Base-by-base conservation (phyloP, 2,329 filamentous ascomycete species). In the Bertia moriformis region DNA sequence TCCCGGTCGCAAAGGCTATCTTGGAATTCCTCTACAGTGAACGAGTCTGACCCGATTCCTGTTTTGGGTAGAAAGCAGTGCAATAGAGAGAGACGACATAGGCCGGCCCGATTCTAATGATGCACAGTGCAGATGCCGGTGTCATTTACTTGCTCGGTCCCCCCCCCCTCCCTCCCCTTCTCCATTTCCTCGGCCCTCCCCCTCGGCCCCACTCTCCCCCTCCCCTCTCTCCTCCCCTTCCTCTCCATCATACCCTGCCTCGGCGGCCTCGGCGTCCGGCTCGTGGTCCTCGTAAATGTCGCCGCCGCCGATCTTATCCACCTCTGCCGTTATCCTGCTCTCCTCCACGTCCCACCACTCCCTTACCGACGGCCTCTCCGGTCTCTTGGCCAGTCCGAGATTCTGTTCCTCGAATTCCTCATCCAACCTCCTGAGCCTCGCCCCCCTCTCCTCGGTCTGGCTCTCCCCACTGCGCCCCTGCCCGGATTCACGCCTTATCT, bases 381-480 rank as follows among this genome's bases (percentile, higher is more conserved):
- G 33, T 18, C 15, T 22, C 39, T 60, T 51, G 36, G 53, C 48
- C 10, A 42, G 37, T 12, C 45, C 14, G 7, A 43, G 42, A 46
- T 53, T 44, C 14, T 52, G 47, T 49, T 59, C 49, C 43, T 59
- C 56, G 3, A 52, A 56, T 19, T 61, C 48, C 48, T 73, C 71
- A 42, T 60, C 58, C 4, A 69, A 62, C 20, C 70, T 55, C 35
- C 71, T 56, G 41, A 54, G 50, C 41, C 66, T 60, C 7, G 71
- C 69, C 14, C 60, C 54, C 41, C 60, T 54, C 2, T 66, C 63
- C 41, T 74, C 69, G 35, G 67, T 55, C 10, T 61, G 56, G 62
- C 70, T 64, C 47, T 73, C 68, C 43, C 72, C 68, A 38, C 65
- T 55, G 4, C n/a, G n/a, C 66, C 68, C 30, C 65, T 60, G 12